Conservation (phyloP, 495 filamentous ascomycete genomes). For the Talaromyces nanjingensis region DNA sequence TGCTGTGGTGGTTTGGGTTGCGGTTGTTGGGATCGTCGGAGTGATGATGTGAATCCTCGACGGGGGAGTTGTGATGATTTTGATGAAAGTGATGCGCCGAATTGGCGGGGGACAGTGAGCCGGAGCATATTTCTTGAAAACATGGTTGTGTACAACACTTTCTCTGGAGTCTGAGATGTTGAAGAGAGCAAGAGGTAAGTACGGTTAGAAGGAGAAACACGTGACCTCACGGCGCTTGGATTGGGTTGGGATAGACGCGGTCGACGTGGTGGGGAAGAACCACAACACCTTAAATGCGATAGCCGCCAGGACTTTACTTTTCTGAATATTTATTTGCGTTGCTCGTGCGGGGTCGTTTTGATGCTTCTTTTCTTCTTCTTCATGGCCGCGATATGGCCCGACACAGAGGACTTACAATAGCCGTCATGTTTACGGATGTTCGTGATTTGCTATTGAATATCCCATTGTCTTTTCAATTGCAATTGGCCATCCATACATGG, state of each 20-base stretch:
- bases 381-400: background rate
- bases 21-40: background rate
- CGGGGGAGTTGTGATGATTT: background rate
- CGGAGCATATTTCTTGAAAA: background rate
- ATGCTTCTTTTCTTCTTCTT: background rate
- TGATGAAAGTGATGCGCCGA: background rate
- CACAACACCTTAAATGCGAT: background rate
- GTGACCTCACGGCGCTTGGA: background rate
- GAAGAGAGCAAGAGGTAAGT: background rate
- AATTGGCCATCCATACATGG: background rate
- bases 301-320: background rate
- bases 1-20: too few relatives aligned
- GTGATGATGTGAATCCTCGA: constrained; percentile 7
- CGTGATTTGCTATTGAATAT: background rate
- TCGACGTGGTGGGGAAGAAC: background rate
- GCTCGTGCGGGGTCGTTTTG: background rate
- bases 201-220: background rate
- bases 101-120: background rate
- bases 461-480: background rate
- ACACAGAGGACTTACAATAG: background rate
- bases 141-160: constrained; percentile 9
- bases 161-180: too few relatives aligned
- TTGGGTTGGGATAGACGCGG: background rate
- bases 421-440: background rate
- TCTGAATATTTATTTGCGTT: background rate